Percentiles rank a stretch among this genome's conserved stretches.
Evolutionary conservation across 768 basidiomycete species (phyloP).

Genomic region (Hypholoma sublateritium): DNA sequence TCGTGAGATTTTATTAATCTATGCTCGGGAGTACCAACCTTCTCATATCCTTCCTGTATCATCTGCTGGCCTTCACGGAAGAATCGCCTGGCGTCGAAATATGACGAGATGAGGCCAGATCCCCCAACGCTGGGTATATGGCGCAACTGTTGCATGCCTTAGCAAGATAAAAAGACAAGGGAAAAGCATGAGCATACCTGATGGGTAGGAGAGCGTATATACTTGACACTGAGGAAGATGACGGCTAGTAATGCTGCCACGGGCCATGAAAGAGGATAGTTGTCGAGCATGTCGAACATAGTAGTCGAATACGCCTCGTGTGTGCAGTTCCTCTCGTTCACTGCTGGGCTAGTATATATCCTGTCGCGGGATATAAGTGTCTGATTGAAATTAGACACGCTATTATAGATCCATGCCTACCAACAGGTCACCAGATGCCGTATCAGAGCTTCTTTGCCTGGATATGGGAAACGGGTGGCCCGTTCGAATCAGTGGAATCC

Average conservation of each 20-base stretch:
- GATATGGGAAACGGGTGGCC: background rate
- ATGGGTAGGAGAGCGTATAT: conserved; percentile 5
- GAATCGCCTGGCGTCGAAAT: conserved; percentile 11
- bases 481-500: background rate
- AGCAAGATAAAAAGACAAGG: background rate
- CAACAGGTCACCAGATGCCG: background rate
- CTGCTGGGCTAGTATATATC: too few species aligned
- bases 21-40: background rate
- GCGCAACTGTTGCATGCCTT: conserved; percentile 2
- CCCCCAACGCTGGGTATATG: conserved; percentile 15
- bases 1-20: background rate
- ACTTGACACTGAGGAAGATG: background rate
- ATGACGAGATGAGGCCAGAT: conserved; percentile 11
- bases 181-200: background rate
- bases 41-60: conserved; percentile 15
- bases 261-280: background rate
- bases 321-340: background rate
- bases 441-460: background rate
- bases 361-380: background rate
- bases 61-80: conserved; percentile 11
- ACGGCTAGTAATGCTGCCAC: background rate
- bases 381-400: background rate
- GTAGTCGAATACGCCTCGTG: background rate
- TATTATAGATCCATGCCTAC: background rate
- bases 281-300: background rate